Percentiles rank a stretch among this genome's conserved stretches.
phyloP scores from a whole-genome alignment of 164 flowering plant genomes.

The Macadamia tetraphylla region DNA sequence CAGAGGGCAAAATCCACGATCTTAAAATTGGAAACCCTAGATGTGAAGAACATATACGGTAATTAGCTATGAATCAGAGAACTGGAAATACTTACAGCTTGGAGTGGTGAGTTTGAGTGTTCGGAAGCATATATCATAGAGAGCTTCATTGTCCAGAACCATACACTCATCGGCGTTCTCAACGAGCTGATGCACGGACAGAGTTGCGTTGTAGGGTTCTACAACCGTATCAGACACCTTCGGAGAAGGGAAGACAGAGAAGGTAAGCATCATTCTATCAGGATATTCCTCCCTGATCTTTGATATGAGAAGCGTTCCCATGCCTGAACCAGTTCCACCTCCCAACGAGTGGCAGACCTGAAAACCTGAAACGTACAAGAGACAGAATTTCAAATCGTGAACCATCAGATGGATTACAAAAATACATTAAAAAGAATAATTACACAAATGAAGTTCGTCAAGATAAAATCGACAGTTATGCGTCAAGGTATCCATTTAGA shows the following conservation, averaged over 20 bases:
- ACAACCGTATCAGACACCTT: slow-evolving; percentile 42
- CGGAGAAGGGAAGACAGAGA: slow-evolving; percentile 33
- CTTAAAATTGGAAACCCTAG: too few species aligned
- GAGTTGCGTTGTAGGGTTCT: slow-evolving; percentile 38
- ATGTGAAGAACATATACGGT: too few species aligned
- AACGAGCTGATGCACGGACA: slow-evolving; percentile 38
- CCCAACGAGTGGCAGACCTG: slow-evolving; percentile 37
- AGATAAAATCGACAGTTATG: too few species aligned
- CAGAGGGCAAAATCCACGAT: too few species aligned
- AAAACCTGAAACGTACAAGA: slow-evolving; percentile 13
- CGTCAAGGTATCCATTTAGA: too few species aligned
- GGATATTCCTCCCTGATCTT: slow-evolving; percentile 40
- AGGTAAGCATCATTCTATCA: slow-evolving; percentile 37
- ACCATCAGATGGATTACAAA: too few species aligned
- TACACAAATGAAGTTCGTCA: too few species aligned
- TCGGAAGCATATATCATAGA: slow-evolving; percentile 36
- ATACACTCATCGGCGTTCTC: slow-evolving; percentile 40
- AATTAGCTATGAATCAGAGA: background rate
- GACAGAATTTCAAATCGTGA: too few species aligned
- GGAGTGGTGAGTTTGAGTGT: slow-evolving; percentile 40
- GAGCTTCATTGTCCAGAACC: slow-evolving; percentile 32
- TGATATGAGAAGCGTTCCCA: slow-evolving; percentile 32
- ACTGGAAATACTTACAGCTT: slow-evolving; percentile 27
- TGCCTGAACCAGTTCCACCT: slow-evolving; percentile 35
- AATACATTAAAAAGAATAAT: too few species aligned